Evolutionary conservation across 371 early-diverging fungal species (phyloP).

Genomic region (Basidiobolus meristosporus): DNA sequence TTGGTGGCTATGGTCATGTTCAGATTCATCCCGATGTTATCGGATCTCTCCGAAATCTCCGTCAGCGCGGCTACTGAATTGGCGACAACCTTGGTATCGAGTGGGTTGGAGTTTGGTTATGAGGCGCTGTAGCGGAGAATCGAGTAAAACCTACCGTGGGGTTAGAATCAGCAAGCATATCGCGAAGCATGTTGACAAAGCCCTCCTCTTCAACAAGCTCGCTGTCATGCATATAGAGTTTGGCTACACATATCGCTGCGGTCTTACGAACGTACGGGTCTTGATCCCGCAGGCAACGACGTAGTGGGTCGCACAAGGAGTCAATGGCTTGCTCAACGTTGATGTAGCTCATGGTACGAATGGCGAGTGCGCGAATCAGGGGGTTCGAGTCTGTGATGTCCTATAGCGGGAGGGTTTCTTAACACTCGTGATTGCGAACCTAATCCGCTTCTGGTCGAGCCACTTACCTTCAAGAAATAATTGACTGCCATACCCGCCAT

Average conservation of each 20-base stretch:
- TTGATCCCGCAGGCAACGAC: slow-evolving; percentile 57
- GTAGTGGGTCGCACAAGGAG: slow-evolving; percentile 50
- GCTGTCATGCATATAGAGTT: slow-evolving; percentile 43
- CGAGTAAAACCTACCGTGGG: slow-evolving; percentile 38
- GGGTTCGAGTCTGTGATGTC: slow-evolving; percentile 73
- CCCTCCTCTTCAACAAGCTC: slow-evolving; percentile 46
- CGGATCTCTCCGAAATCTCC: slow-evolving; percentile 80
- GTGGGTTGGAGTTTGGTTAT: background rate
- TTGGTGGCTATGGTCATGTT: slow-evolving; percentile 67
- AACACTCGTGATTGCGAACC: background rate
- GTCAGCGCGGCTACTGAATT: slow-evolving; percentile 88
- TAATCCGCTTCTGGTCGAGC: background rate
- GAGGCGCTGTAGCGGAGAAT: background rate
- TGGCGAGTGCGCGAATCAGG: slow-evolving; percentile 66
- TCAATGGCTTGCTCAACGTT: slow-evolving; percentile 82
- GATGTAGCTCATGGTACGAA: slow-evolving; percentile 88
- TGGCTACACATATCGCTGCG: slow-evolving; percentile 30
- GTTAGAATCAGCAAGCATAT: slow-evolving; percentile 78
- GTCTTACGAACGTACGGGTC: slow-evolving; percentile 61
- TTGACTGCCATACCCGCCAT: slow-evolving; percentile 67
- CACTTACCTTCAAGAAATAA: slow-evolving; percentile 34
- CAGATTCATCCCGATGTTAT: slow-evolving; percentile 58
- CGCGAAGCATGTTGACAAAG: slow-evolving; percentile 68
- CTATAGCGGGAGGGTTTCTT: slow-evolving; percentile 6
- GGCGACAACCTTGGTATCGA: slow-evolving; percentile 54